Base-by-base conservation (phyloP, 176 grass and related monocot genomes). In the Oryza meyeriana region DNA sequence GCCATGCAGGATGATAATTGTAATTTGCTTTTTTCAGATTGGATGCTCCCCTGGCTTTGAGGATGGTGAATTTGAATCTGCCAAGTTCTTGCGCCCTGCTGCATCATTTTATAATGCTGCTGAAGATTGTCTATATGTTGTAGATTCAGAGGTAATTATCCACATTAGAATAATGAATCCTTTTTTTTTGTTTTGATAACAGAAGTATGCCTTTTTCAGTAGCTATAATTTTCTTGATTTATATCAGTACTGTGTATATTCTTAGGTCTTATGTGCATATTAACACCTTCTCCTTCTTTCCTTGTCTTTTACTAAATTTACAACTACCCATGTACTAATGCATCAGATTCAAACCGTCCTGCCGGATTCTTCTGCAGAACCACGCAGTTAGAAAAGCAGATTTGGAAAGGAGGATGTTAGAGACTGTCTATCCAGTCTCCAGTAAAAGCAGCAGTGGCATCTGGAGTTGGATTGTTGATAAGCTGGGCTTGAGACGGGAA, bases 11-110 rank as follows among this genome's bases (percentile, higher is more conserved):
- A 67, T 34, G 17, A 41, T 76, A 40, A 64, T 57, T 68, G 44
- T 6, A 6, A 38, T 92, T 59, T 61, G 22, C 8, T 10, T 25
- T 62, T 92, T 89, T 68, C 76, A 98, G 95, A 95, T 98, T 81
- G 95, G 95, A 59, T 98, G 83, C 31, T 91, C 81, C 52, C 86
- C 85, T 33, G 92, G 95, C 59, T 95, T 95, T 77, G 95, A 98
- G 89, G 95, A 98, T 84, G 90, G 90, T 34, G 90, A 98, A 82
- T 98, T 98, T 91, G 92, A 95, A 91, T 95, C 76, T 71, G 86
- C 92, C 61, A 95, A 95, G 84, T 86, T 98, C 50, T 86, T 89
- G 62, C 87, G 67, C 22, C 95, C 95, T 82, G 86, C 90, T 85
- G 90, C 90, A 76, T 94, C 90, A 38, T 91, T 89, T 82, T 98